Conservation (phyloP, 257 asterid species). For the Sherardia arvensis region DNA sequence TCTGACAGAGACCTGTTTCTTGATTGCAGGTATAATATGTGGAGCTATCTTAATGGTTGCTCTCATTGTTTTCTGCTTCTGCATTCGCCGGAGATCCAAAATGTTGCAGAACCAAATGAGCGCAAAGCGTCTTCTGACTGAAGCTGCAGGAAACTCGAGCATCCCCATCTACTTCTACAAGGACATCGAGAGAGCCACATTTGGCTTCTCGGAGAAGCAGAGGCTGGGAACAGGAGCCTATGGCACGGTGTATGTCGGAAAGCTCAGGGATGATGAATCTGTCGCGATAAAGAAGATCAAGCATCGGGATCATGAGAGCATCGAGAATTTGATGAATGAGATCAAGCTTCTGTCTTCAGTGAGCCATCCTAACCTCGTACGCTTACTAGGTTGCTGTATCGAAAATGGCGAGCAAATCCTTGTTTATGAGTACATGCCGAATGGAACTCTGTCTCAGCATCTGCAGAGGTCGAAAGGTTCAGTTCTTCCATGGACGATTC, state of each 20-base stretch:
- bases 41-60: slow-evolving; percentile 48
- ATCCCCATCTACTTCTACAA: slow-evolving; percentile 54
- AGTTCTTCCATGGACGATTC: slow-evolving; percentile 70
- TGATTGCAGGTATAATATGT: slow-evolving; percentile 43
- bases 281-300: slow-evolving; percentile 76
- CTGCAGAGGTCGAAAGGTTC: slow-evolving; percentile 58
- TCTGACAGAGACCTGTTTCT: slow-evolving; percentile 1
- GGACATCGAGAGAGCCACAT: slow-evolving; percentile 77
- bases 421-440: slow-evolving; percentile 79
- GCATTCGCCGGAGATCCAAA: slow-evolving; percentile 37
- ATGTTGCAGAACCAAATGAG: slow-evolving; percentile 33
- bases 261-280: slow-evolving; percentile 58
- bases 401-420: slow-evolving; percentile 87
- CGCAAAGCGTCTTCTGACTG: slow-evolving; percentile 52
- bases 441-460: slow-evolving; percentile 87
- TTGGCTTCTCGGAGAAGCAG: slow-evolving; percentile 55
- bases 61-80: slow-evolving; percentile 29
- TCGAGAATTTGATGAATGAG: slow-evolving; percentile 81
- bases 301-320: slow-evolving; percentile 52
- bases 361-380: slow-evolving; percentile 86
- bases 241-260: slow-evolving; percentile 89
- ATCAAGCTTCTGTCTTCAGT: slow-evolving; percentile 81
- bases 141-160: slow-evolving; percentile 59
- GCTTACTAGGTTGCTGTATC: slow-evolving; percentile 81
- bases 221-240: slow-evolving; percentile 91